These are phyloP conservation scores for Combretum micranthum DNA, from an alignment of 345 rosid species.

Conservation along the genomic window DNA sequence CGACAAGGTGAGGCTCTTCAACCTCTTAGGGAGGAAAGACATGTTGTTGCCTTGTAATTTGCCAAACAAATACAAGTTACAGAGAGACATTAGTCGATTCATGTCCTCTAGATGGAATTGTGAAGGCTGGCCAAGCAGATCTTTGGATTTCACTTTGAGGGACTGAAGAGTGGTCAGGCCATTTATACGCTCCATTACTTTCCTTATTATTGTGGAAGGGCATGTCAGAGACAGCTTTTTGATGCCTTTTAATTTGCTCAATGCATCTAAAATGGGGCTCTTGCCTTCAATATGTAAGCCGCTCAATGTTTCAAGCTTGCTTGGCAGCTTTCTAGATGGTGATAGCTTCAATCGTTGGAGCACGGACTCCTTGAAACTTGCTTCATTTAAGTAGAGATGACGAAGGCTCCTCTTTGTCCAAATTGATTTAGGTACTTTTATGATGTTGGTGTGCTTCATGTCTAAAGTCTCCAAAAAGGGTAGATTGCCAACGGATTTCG, in stretches of 20 bases:
- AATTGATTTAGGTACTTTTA: conserved; percentile 15
- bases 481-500: conserved; percentile 16
- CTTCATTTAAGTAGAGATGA: conserved; percentile 19
- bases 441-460: conserved; percentile 29
- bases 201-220: conserved; percentile 2
- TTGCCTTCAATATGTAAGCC: conserved; percentile 19
- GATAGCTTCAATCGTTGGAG: neutral
- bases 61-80: conserved; percentile 30
- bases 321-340: no score
- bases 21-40: conserved; percentile 10
- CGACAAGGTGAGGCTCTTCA: conserved; percentile 25
- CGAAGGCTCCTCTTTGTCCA: conserved; percentile 12
- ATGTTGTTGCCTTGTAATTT: neutral
- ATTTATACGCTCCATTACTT: conserved; percentile 5
- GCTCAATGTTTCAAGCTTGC: conserved; percentile 20
- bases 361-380: neutral
- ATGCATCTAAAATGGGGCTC: neutral
- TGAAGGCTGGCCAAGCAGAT: conserved; percentile 17
- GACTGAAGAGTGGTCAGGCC: conserved; percentile 5
- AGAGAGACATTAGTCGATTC: neutral
- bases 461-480: conserved; percentile 30
- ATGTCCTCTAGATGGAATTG: conserved; percentile 2
- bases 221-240: conserved; percentile 29
- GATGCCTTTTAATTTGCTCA: conserved; percentile 7
- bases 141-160: conserved; percentile 25